These are phyloP conservation scores for Globisporangium nunn DNA, from an alignment of 352 stramenopile genomes.

Conservation along the genomic window DNA sequence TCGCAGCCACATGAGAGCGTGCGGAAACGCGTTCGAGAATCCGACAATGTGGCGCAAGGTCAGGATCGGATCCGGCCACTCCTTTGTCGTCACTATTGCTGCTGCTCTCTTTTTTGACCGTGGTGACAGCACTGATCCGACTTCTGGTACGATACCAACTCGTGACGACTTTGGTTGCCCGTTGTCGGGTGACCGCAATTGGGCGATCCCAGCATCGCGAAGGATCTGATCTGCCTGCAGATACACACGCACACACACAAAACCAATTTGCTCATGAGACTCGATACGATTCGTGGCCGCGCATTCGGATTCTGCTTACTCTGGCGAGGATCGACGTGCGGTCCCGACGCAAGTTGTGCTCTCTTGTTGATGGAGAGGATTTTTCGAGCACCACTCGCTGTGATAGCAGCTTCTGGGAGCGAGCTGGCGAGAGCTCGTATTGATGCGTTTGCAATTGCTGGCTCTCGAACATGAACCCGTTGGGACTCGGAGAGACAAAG, in stretches of 20 bases:
- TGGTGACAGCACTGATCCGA: background rate
- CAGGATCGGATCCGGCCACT: slow-evolving; percentile 66
- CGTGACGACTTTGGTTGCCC: background rate
- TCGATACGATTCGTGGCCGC: background rate
- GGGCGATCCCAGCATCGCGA: slow-evolving; percentile 26
- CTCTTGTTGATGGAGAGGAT: slow-evolving; percentile 10
- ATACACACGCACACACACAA: background rate
- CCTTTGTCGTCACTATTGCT: slow-evolving; percentile 26
- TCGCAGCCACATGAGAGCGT: slow-evolving; percentile 42
- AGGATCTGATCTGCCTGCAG: slow-evolving; percentile 40
- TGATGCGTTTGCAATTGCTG: background rate
- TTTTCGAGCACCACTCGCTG: slow-evolving; percentile 1
- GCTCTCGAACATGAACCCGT: background rate
- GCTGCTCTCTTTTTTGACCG: slow-evolving; percentile 4
- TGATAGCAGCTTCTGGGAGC: background rate
- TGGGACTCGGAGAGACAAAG: background rate
- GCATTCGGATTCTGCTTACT: slow-evolving; percentile 8
- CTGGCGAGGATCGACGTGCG: slow-evolving; percentile 27
- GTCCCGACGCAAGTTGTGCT: slow-evolving; percentile 26
- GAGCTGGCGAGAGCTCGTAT: background rate
- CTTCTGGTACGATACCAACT: background rate
- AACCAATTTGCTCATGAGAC: background rate
- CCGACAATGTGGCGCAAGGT: slow-evolving; percentile 51
- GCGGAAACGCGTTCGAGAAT: slow-evolving; percentile 43
- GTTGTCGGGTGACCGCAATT: background rate